Conservation (phyloP, 75 land plant genomes). For the Picea glauca region DNA sequence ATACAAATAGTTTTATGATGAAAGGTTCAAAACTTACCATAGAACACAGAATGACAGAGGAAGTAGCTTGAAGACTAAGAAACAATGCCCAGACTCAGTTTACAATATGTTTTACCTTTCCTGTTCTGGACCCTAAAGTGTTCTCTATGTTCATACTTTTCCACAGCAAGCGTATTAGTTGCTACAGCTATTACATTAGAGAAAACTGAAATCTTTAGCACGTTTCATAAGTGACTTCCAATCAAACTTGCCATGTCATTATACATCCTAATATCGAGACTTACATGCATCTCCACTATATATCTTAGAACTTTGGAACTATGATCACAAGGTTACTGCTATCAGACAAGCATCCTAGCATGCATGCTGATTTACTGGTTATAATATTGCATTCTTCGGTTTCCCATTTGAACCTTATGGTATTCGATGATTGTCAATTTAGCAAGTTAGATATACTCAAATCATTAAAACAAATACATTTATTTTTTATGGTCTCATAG, state of each 20-base stretch:
- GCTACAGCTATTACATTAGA: neutral
- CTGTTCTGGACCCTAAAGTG: too few species aligned
- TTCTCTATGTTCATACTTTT: neutral
- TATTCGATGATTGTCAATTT: neutral
- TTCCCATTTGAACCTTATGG: neutral
- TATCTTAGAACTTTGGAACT: neutral
- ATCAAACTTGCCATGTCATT: neutral
- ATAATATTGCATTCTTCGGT: neutral
- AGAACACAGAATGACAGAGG: too few species aligned
- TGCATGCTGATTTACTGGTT: neutral
- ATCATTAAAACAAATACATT: neutral
- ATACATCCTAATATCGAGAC: neutral
- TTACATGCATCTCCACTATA: neutral
- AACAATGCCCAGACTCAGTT: too few species aligned
- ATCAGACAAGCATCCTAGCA: neutral
- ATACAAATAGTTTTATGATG: too few species aligned
- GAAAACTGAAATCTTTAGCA: neutral
- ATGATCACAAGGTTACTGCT: neutral
- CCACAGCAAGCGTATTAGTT: neutral
- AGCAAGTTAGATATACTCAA: neutral
- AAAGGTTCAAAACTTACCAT: too few species aligned
- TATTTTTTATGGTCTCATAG: neutral
- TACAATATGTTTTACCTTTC: too few species aligned
- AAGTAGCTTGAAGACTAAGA: too few species aligned
- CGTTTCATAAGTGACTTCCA: neutral